Evolutionary conservation across 306 rosid species (phyloP), one percentile per base, ranked within the genome.

Genomic region (Prunus fruticosa): DNA sequence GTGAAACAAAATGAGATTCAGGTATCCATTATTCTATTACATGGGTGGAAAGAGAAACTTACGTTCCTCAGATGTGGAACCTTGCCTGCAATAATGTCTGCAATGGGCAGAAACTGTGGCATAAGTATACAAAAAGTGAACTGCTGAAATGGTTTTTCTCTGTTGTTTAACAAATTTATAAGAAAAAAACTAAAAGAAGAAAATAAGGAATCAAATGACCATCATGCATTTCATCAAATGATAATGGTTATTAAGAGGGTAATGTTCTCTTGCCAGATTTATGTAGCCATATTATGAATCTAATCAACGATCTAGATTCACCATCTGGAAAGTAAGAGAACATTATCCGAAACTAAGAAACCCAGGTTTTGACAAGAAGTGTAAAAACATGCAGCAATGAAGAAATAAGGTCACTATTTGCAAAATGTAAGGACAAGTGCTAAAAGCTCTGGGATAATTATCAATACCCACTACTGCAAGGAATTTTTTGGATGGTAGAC

Each of bases 381-480:
- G 62, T 12, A 51, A 30, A 27, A 11, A 34, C 43, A 80, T 65
- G 65, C 43, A 32, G 20, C 67, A 73, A 4, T 27, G 7, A 61
- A 78, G 68, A 79, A 71, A 75, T 46, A 15, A 74, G 32, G 41
- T 34, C 23, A 8, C 53, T 70, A 76, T 56, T 79, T 67, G 60
- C 38, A 60, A 86, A 77, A 80, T 76, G 5, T 68, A 78, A 66
- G 79, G 74, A 78, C 62, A 83, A 52, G 69, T 76, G 69, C 38
- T 19, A 79, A 70, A 79, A 84, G 87, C 79, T 84, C 23, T 82
- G 83, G 80, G 84, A 89, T 75, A 87, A 81, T 77, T 83, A 81
- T 86, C 81, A 87, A 82, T 95, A 95, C 99, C 99, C 97, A 61
- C 81, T 80, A 74, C 83, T 82, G 93, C 99, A 95, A 87, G 93